Percentiles rank a stretch among this genome's conserved stretches.
Conservation (phyloP, 345 rosid species). For the Sonneratia alba region DNA sequence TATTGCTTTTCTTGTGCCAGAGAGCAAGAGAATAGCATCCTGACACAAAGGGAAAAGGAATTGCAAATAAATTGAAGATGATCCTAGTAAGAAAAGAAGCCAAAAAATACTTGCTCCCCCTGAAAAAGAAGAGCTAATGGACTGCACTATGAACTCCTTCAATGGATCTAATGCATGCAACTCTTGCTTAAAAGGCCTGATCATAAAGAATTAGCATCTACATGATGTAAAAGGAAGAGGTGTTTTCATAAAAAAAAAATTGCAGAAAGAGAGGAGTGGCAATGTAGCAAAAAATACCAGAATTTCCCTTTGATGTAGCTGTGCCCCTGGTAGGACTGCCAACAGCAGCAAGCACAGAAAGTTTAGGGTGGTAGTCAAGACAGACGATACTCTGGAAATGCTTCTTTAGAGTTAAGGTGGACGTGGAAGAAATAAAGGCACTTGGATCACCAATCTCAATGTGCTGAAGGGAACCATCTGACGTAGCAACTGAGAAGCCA, state of each 20-base stretch:
- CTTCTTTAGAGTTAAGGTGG: constrained; percentile 28
- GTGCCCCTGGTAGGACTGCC: constrained; percentile 38
- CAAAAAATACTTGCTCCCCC: not conserved
- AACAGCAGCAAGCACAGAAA: constrained; percentile 52
- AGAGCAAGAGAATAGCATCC: constrained; percentile 60
- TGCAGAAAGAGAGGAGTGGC: constrained; percentile 1
- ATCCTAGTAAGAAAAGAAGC: not conserved
- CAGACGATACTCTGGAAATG: constrained; percentile 68
- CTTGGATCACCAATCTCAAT: constrained; percentile 65
- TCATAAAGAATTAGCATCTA: too few relatives aligned
- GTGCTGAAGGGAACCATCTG: constrained; percentile 63
- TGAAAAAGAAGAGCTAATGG: constrained; percentile 1
- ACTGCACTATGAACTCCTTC: not conserved
- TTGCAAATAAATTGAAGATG: not conserved
- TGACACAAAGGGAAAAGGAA: constrained; percentile 18
- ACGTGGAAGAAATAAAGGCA: constrained; percentile 41
- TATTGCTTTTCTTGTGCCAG: constrained; percentile 44
- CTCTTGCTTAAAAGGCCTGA: not conserved
- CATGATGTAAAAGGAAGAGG: too few relatives aligned
- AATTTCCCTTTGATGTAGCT: constrained; percentile 24
- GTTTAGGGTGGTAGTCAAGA: constrained; percentile 55
- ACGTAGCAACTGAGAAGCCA: constrained; percentile 48
- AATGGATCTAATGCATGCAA: not conserved
- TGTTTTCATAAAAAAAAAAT: not conserved
- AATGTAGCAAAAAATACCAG: constrained; percentile 40